Evolutionary conservation across 139 green algal genomes (phyloP), one percentile per base, ranked within the genome.

Genomic region (Tetratostichococcus sp.): DNA sequence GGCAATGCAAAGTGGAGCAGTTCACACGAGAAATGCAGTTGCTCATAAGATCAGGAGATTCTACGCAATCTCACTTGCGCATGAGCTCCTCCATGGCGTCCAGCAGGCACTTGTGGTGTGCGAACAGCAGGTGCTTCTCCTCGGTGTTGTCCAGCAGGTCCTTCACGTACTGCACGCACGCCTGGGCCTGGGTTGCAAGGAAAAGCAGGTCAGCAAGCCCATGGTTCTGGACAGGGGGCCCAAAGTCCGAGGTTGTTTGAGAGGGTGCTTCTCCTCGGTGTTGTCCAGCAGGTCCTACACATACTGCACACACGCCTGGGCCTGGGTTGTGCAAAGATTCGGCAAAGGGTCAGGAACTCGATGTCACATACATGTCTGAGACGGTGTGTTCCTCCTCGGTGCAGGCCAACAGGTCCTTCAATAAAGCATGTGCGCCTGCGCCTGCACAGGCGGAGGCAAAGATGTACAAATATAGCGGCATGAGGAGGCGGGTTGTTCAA

Each of bases 71-170:
- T 62, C 42, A 81, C 67, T 70, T 50, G 73, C 85, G 88, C 69
- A 87, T 77, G 31, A 71, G 75, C 43, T 76, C 67, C 77, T 95
- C 83, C n/a, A 96, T 81, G 62, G 69, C 84, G 74, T 97, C 83
- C 59, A 96, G 83, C 80, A 97, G 67, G 19, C 73, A 66, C 78
- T 70, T 75, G 87, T 99, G 95, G 84, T 98, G 94, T 21, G 88
- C 94, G 77, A 98, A 98, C 11, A 98, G 67, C 1, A 98, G 82
- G 74, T 98, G 93, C 87, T 98, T 98, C 39, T 85, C 70, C 14
- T 92, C 87, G 35, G 26, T 32, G 39, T 50, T 50, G 16, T 91
- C 86, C 43, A 94, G 69, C 68, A 95, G 69, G 11, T 85, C 81
- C 1, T 66, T 31, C 1, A 96, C 72, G 76, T 95, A 94, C 39